Evolutionary conservation across 2,329 filamentous ascomycete genomes (phyloP).

Genomic region (Alternaria longipes): DNA sequence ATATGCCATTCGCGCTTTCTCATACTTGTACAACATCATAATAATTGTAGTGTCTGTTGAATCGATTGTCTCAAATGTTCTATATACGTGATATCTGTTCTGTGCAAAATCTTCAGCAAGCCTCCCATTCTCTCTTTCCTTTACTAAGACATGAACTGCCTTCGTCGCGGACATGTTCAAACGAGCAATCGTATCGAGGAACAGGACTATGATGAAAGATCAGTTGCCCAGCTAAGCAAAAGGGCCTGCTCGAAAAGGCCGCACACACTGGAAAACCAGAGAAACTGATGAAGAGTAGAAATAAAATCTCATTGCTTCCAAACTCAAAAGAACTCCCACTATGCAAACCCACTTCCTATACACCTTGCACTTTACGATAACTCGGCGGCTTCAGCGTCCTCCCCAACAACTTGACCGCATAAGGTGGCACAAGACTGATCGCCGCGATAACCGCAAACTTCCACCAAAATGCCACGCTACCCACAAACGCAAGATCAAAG

Average conservation of each 20-base stretch:
- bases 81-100: background rate
- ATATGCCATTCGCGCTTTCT: background rate
- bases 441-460: slow-evolving; percentile 81
- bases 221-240: background rate
- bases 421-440: slow-evolving; percentile 85
- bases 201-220: background rate
- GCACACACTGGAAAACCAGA: background rate
- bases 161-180: too few relatives aligned
- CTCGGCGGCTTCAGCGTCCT: slow-evolving; percentile 89
- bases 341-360: slow-evolving; percentile 49
- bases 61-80: background rate
- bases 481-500: slow-evolving; percentile 83
- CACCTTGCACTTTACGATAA: slow-evolving; percentile 89
- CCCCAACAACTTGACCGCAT: slow-evolving; percentile 83
- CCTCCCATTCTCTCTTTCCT: background rate
- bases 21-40: background rate
- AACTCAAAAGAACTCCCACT: background rate
- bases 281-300: background rate
- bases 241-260: background rate
- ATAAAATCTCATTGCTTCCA: background rate
- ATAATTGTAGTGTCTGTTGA: background rate
- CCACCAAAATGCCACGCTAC: slow-evolving; percentile 87
- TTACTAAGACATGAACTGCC: background rate
- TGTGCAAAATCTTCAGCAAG: background rate
- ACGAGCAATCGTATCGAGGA: background rate